These are phyloP conservation scores for Limonium bicolor DNA, from an alignment of 148 eudicot genomes.

Conservation along the genomic window DNA sequence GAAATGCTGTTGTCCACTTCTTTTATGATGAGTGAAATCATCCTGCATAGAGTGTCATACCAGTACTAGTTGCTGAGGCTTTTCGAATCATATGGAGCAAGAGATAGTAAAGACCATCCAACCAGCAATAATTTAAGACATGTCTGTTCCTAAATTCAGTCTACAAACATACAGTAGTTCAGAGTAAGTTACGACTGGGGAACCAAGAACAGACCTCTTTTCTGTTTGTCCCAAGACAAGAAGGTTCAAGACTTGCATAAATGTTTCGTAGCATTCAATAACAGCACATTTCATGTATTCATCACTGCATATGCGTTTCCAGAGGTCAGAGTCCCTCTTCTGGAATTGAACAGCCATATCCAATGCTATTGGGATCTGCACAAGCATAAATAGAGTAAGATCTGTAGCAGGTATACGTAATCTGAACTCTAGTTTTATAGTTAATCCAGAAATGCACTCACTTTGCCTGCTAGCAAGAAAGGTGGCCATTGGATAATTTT, in stretches of 20 bases:
- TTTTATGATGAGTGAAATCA: slow-evolving; percentile 23
- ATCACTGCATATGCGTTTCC: slow-evolving; percentile 54
- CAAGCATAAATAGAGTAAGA: not conserved
- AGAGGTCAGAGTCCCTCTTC: slow-evolving; percentile 69
- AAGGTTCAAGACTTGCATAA: slow-evolving; percentile 46
- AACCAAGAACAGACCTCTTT: slow-evolving; percentile 42
- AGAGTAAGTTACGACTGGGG: not conserved
- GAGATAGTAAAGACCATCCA: too few species aligned
- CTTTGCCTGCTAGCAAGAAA: slow-evolving; percentile 78
- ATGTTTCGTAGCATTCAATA: slow-evolving; percentile 80
- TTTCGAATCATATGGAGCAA: too few species aligned
- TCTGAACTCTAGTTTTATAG: not conserved
- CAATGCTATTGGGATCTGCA: slow-evolving; percentile 82
- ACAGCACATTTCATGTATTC: slow-evolving; percentile 78
- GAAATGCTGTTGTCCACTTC: slow-evolving; percentile 61
- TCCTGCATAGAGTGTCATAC: too few species aligned
- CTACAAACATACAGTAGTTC: not conserved
- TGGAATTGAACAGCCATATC: slow-evolving; percentile 92
- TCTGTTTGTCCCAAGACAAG: slow-evolving; percentile 59
- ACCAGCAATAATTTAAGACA: not conserved
- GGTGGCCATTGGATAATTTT: slow-evolving; percentile 98
- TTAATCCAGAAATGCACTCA: too few species aligned
- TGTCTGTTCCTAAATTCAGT: not conserved
- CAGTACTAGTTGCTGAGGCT: too few species aligned
- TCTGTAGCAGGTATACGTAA: not conserved